Percentiles rank a stretch among this genome's conserved stretches.
phyloP scores from a whole-genome alignment of 2,329 filamentous ascomycete species.

The Penicillium capsulatum region DNA sequence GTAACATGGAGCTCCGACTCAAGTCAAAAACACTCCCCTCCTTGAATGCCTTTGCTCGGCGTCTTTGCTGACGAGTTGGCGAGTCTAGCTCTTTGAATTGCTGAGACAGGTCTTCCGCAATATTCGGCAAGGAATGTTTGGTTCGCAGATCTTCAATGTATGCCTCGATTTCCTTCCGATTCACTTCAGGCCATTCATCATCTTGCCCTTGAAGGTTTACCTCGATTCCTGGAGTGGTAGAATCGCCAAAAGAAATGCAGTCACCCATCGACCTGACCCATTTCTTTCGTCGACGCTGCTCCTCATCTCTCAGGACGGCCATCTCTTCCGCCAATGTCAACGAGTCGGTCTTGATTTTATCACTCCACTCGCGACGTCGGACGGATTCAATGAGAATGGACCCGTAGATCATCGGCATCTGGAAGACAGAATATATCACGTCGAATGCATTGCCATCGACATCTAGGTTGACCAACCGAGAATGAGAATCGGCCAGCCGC shows the following conservation, averaged over 20 bases:
- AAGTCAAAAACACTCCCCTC: conserved; percentile 93
- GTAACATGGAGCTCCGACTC: conserved; percentile 77
- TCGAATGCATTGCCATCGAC: conserved; percentile 79
- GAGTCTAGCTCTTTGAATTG: conserved; percentile 73
- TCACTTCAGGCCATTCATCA: conserved; percentile 72
- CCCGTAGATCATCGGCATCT: conserved; percentile 84
- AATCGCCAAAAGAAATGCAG: conserved; percentile 63
- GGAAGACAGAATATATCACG: conserved; percentile 71
- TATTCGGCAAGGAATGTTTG: conserved; percentile 60
- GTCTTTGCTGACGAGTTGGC: conserved; percentile 80
- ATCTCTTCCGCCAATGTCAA: conserved; percentile 87
- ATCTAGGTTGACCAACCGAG: conserved; percentile 66
- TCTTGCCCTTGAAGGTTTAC: conserved; percentile 79
- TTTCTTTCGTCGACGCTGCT: conserved; percentile 78
- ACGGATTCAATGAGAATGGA: conserved; percentile 83
- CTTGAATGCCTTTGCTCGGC: conserved; percentile 88
- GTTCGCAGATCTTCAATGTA: conserved; percentile 65
- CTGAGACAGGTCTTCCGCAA: conserved; percentile 69
- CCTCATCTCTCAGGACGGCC: conserved; percentile 86
- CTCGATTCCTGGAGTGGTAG: conserved; percentile 70
- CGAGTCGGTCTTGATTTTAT: conserved; percentile 85
- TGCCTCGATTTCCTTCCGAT: conserved; percentile 69
- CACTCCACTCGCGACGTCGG: conserved; percentile 80
- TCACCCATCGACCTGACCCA: conserved; percentile 85
- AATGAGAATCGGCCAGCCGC: conserved; percentile 66